phyloP scores from a whole-genome alignment of 441 rosid genomes.

The Brassica balearica region DNA sequence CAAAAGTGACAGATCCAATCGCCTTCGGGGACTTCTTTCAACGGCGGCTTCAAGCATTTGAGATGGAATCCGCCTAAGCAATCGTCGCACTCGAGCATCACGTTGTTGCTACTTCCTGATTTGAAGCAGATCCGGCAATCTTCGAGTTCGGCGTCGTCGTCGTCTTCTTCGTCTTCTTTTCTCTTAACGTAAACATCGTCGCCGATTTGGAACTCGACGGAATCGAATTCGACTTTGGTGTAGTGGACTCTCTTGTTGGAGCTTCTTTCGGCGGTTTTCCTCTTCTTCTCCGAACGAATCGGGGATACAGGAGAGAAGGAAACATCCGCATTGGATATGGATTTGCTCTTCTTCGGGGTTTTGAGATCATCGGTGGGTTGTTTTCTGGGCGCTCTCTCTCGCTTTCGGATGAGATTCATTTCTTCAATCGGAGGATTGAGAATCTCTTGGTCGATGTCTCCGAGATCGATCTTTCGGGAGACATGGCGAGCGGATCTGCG shows the following conservation, averaged over 20 bases:
- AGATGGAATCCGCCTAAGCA: conserved; percentile 94
- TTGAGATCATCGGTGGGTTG: neutral
- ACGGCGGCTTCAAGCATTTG: conserved; percentile 87
- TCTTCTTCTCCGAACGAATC: conserved; percentile 55
- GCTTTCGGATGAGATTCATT: conserved; percentile 33
- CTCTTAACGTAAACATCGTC: conserved; percentile 90
- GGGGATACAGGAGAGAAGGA: conserved; percentile 66
- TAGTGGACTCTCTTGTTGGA: conserved; percentile 64
- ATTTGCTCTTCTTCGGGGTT: conserved; percentile 3
- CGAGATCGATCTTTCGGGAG: conserved; percentile 47
- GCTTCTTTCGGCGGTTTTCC: conserved; percentile 41
- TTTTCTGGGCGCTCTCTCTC: conserved; percentile 44
- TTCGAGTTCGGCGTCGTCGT: conserved; percentile 68
- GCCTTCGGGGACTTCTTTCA: conserved; percentile 81
- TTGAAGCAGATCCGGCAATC: conserved; percentile 86
- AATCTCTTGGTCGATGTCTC: conserved; percentile 7
- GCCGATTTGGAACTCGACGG: conserved; percentile 72
- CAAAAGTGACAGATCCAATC: conserved; percentile 91
- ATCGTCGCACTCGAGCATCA: conserved; percentile 91
- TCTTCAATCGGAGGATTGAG: conserved; percentile 23
- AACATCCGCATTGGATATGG: conserved; percentile 27
- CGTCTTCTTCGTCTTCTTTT: conserved; percentile 70
- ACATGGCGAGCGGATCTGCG: conserved; percentile 74
- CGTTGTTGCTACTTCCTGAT: conserved; percentile 49
- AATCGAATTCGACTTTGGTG: conserved; percentile 77